A percentile compares a stretch with the other conserved stretches of the same genome.
These are phyloP conservation scores for Diaporthe sp. DNA, from an alignment of 2,329 filamentous ascomycete species.

Conservation along the genomic window DNA sequence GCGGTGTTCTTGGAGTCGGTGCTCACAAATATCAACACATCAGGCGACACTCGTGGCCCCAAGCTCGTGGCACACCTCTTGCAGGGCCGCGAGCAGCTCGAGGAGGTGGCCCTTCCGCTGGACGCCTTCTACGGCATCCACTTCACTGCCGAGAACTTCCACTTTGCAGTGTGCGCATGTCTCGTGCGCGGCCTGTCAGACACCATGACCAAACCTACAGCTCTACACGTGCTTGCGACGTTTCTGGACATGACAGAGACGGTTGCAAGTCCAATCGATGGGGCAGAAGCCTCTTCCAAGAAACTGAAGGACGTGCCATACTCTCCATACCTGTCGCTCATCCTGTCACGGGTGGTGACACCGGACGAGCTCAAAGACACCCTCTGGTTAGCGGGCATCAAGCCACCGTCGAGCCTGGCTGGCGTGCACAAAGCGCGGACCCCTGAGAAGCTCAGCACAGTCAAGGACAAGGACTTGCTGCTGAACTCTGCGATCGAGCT, in stretches of 20 bases:
- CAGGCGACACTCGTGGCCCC: constrained; percentile 70
- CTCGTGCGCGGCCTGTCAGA: constrained; percentile 76
- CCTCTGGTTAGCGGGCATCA: constrained; percentile 72
- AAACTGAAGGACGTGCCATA: constrained; percentile 51
- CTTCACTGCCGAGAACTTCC: constrained; percentile 75
- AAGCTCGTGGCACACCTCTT: constrained; percentile 73
- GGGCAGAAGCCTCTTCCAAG: constrained; percentile 45
- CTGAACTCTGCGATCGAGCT: constrained; percentile 75
- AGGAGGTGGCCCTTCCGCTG: constrained; percentile 72
- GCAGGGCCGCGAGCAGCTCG: constrained; percentile 71
- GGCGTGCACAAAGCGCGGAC: constrained; percentile 56
- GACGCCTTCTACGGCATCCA: constrained; percentile 77
- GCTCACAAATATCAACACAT: constrained; percentile 73
- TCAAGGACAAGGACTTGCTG: constrained; percentile 74
- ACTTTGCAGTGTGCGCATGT: constrained; percentile 76
- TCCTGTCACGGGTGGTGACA: constrained; percentile 69
- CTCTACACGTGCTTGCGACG: constrained; percentile 72
- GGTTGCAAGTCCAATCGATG: constrained; percentile 49
- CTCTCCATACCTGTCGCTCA: constrained; percentile 73
- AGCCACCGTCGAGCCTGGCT: constrained; percentile 57
- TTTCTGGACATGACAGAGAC: constrained; percentile 69
- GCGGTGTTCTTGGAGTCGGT: constrained; percentile 76
- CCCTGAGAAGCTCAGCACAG: constrained; percentile 58
- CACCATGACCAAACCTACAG: constrained; percentile 69
- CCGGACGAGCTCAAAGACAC: constrained; percentile 74